Base-by-base conservation (phyloP, 192 early-diverging fungal species). In the Coemansia sp. region DNA sequence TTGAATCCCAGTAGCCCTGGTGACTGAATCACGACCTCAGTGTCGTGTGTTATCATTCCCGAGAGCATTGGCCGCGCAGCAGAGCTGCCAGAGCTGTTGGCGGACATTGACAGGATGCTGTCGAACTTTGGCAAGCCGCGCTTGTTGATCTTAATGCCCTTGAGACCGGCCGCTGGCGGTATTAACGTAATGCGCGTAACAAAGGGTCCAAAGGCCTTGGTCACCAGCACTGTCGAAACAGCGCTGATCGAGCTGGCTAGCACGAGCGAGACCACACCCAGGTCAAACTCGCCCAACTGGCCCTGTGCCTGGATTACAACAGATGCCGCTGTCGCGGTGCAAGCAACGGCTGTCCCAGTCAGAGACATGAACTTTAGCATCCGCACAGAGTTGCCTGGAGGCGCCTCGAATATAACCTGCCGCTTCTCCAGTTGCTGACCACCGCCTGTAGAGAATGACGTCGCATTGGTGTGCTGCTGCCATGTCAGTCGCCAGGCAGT, bases 321-420 rank as follows among this genome's bases (percentile, higher is more conserved):
- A 3, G 70, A 59, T 27, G 42, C 71, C 0, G 20, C 66, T 2
- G 81, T 83, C 17, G 76, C 68, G 15, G 76, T 71, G 56, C 76
- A 78, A 10, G 72, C 74, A 2, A 62, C 29, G 22, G 47, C 20
- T n/a, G 81, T 65, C 25, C 81, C 81, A 1, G 62, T 39, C 22
- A 83, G 51, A 40, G 81, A 83, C 81, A 83, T 83, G 38, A 78
- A 71, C 68, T 83, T 83, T 20, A 83, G 76, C 65, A 83, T 70
- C 20, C 79, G 79, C 15, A 82, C 60, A 4, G 79, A 67, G 11
- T 60, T 63, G 1, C 70, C 74, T 6, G 79, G 67, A 36, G 68
- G 64, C 1, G 79, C 73, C n/a, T 76, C 67, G 41, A 70, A 82
- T 14, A 82, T 62, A 35, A 77, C 61, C 2, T 40, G 53, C 35